Percentiles rank a stretch among this genome's conserved stretches.
Conservation (phyloP, 805 yeast species). For the Teunomyces gatunensis region DNA sequence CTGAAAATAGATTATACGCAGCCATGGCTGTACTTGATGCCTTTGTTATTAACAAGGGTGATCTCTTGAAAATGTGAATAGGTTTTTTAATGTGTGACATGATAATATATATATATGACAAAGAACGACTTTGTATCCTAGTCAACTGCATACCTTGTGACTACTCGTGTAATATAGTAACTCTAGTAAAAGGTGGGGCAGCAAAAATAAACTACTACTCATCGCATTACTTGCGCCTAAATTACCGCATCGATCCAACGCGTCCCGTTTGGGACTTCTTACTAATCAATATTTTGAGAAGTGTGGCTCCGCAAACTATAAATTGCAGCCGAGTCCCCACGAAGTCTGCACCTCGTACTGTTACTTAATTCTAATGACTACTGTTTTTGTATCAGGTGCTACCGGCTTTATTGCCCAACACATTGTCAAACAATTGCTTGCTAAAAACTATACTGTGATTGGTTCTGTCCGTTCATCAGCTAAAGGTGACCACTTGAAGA, state of each 20-base stretch:
- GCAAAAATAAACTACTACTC: too few species aligned
- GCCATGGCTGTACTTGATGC: slow-evolving; percentile 93
- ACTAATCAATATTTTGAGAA: not conserved
- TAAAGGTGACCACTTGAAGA: slow-evolving; percentile 30
- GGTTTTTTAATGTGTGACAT: not conserved
- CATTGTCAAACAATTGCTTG: slow-evolving; percentile 34
- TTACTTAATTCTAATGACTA: not conserved
- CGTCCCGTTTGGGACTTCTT: not conserved
- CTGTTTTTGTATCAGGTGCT: slow-evolving; percentile 49
- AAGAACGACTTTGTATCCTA: not conserved
- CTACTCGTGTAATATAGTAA: too few species aligned
- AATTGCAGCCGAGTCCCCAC: not conserved
- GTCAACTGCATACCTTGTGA: too few species aligned
- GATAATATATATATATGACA: not conserved
- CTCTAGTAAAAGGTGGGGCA: too few species aligned
- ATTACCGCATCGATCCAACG: not conserved
- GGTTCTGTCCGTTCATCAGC: slow-evolving; percentile 44
- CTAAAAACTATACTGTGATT: slow-evolving; percentile 39
- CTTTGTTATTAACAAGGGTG: slow-evolving; percentile 82
- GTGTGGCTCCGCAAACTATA: not conserved
- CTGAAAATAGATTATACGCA: slow-evolving; percentile 93
- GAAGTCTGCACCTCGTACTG: not conserved
- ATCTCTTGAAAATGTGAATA: slow-evolving; percentile 27
- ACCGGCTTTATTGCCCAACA: slow-evolving; percentile 53
- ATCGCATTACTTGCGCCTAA: not conserved